Evolutionary conservation across 1,139 yeast species (phyloP).

Genomic region (Candida sp.): DNA sequence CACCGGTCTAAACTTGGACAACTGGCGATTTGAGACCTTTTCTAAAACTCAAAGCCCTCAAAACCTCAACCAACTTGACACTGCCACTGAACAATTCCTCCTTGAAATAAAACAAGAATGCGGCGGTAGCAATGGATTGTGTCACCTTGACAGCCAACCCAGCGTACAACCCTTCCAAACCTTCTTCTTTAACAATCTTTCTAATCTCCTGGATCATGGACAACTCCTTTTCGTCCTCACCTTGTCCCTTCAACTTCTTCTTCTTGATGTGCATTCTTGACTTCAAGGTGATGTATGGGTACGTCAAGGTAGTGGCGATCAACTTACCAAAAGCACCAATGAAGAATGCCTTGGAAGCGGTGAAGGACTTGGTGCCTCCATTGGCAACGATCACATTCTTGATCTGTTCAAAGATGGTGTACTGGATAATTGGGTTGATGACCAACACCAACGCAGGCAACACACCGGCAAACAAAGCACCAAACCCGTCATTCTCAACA

Average conservation of each 20-base stretch:
- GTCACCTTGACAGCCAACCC: constrained; percentile 81
- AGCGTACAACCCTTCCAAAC: constrained; percentile 76
- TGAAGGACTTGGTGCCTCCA: constrained; percentile 49
- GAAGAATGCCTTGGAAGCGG: constrained; percentile 76
- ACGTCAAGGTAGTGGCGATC: constrained; percentile 84
- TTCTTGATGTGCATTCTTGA: constrained; percentile 81
- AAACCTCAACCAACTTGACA: constrained; percentile 45
- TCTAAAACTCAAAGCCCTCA: constrained; percentile 32
- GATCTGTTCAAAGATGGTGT: constrained; percentile 88
- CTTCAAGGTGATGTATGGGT: constrained; percentile 90
- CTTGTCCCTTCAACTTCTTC: constrained; percentile 34
- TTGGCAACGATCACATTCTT: constrained; percentile 65
- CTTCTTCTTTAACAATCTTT: constrained; percentile 69
- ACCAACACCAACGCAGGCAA: constrained; percentile 88
- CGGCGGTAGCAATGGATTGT: constrained; percentile 89
- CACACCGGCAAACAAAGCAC: constrained; percentile 80
- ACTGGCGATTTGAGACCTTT: constrained; percentile 13
- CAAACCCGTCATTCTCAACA: constrained; percentile 70
- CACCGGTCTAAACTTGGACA: constrained; percentile 3
- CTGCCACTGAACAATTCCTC: constrained; percentile 74
- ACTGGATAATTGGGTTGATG: constrained; percentile 88
- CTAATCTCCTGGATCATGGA: constrained; percentile 49
- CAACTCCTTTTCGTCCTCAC: constrained; percentile 25
- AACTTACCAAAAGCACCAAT: constrained; percentile 92
- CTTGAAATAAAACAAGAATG: constrained; percentile 88